phyloP scores from a whole-genome alignment of 2,329 filamentous ascomycete species.

The Scopulariopsis brevicaulis region DNA sequence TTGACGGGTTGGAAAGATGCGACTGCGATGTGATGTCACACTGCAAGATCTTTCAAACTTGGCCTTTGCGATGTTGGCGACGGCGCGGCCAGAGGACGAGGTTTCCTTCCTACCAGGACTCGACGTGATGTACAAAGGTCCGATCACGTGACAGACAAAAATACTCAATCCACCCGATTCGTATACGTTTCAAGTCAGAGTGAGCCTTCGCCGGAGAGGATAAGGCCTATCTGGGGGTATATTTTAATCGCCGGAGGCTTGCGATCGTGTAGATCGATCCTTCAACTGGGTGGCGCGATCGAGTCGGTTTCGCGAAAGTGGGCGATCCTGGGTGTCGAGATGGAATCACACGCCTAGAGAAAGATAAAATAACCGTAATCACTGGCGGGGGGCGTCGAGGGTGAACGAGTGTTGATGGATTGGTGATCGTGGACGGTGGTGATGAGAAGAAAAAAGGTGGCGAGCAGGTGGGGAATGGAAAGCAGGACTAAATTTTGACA shows the following conservation, averaged over 20 bases:
- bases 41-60: neutral
- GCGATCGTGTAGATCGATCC: neutral
- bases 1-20: neutral
- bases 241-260: neutral
- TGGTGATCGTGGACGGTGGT: neutral
- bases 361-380: neutral
- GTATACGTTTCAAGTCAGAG: neutral
- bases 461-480: neutral
- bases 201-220: neutral
- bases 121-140: neutral
- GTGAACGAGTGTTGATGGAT: neutral
- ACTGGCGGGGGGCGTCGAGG: neutral
- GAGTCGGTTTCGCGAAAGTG: neutral
- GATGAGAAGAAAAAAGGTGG: neutral
- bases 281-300: neutral
- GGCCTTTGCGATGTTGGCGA: neutral
- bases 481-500: neutral
- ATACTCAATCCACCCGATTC: neutral
- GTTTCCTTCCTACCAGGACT: neutral
- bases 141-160: neutral
- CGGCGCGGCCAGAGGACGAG: neutral
- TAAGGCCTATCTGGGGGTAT: neutral
- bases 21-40: neutral
- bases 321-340: neutral
- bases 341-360: neutral